These are phyloP conservation scores for Wickerhamomyces sp. DNA, from an alignment of 1,139 yeast species.

Conservation along the genomic window DNA sequence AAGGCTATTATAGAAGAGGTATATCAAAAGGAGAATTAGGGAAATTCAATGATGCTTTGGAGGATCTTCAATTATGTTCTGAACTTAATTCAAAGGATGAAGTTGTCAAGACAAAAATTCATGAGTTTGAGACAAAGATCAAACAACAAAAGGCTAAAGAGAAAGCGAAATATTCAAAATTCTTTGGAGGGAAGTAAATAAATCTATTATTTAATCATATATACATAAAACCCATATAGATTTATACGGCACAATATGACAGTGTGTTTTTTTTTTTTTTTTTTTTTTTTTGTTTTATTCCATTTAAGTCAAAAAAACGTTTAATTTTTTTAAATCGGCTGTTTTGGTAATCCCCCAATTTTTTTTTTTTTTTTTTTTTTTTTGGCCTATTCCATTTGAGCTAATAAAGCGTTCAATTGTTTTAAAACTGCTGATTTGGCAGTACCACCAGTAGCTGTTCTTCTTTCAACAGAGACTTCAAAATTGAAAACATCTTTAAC, in stretches of 20 bases:
- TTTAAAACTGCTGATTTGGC: slow-evolving; percentile 82
- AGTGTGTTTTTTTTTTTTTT: not conserved
- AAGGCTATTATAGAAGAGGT: slow-evolving; percentile 60
- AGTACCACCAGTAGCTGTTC: slow-evolving; percentile 96
- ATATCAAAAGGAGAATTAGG: slow-evolving; percentile 39
- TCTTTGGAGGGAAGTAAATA: slow-evolving; percentile 31
- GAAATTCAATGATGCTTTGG: slow-evolving; percentile 45
- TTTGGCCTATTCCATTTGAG: slow-evolving; percentile 26
- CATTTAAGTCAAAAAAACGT: slow-evolving; percentile 34
- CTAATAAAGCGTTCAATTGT: slow-evolving; percentile 52
- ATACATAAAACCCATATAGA: too few species aligned
- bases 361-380: too few species aligned
- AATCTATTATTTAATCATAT: too few species aligned
- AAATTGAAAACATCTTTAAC: slow-evolving; percentile 82
- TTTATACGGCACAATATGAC: not conserved
- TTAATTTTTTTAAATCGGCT: slow-evolving; percentile 78
- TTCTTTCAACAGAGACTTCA: slow-evolving; percentile 92
- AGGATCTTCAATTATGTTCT: slow-evolving; percentile 41
- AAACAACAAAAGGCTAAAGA: slow-evolving; percentile 43
- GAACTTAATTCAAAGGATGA: slow-evolving; percentile 45
- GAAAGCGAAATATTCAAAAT: slow-evolving; percentile 52
- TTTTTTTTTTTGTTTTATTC: too few species aligned
- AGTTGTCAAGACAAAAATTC: slow-evolving; percentile 41
- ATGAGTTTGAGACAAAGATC: slow-evolving; percentile 34
- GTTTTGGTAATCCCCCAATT: too few species aligned